phyloP scores from a whole-genome alignment of 495 filamentous ascomycete genomes.

The Wilcoxina mikolae region DNA sequence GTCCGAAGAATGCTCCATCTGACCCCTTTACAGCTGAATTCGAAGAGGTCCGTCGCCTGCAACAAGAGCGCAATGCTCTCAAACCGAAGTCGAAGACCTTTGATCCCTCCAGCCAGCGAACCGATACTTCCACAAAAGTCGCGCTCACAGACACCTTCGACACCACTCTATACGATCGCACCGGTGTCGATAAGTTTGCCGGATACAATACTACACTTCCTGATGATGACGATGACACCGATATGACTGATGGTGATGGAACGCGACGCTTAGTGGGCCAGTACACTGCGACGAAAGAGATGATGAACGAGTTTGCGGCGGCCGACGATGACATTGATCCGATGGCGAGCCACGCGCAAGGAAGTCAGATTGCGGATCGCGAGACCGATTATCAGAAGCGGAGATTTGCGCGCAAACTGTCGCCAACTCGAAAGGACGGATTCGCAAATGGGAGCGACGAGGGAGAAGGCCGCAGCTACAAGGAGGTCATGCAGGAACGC shows the following conservation, averaged over 20 bases:
- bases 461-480: constrained; percentile 59
- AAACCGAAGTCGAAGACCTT: constrained; percentile 79
- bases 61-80: constrained; percentile 83
- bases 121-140: constrained; percentile 82
- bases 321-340: constrained; percentile 70
- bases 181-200: constrained; percentile 66
- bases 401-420: constrained; percentile 70
- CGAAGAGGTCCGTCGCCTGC: constrained; percentile 64
- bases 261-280: constrained; percentile 78
- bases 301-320: constrained; percentile 90
- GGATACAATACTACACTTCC: constrained; percentile 87
- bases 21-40: constrained; percentile 48
- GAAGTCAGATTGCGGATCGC: constrained; percentile 73
- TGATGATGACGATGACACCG: constrained; percentile 65
- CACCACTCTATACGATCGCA: constrained; percentile 76
- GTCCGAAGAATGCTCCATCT: constrained; percentile 8
- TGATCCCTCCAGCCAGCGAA: constrained; percentile 73
- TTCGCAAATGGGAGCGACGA: constrained; percentile 50
- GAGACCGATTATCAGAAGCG: constrained; percentile 98
- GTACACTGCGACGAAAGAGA: constrained; percentile 80
- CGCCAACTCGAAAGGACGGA: constrained; percentile 76
- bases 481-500: constrained; percentile 77
- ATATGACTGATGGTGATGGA: constrained; percentile 58
- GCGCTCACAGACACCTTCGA: constrained; percentile 92
- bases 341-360: constrained; percentile 71